A percentile compares a stretch with the other conserved stretches of the same genome.
phyloP scores from a whole-genome alignment of 2,329 filamentous ascomycete species.

The Phaeosphaeria sp. region DNA sequence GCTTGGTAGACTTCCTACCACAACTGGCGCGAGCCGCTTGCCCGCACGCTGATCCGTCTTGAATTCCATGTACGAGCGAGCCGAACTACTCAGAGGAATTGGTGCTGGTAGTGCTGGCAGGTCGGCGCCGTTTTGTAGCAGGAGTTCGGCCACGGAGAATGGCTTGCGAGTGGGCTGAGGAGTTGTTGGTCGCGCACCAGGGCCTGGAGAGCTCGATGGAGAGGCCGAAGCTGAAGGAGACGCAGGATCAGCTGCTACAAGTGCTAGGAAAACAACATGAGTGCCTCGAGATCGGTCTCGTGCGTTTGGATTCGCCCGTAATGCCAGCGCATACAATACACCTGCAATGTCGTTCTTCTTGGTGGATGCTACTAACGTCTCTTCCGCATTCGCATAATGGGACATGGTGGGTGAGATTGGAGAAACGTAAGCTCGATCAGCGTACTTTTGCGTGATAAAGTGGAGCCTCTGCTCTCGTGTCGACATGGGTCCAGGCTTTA shows the following conservation, averaged over 20 bases:
- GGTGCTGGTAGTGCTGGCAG: conserved; percentile 77
- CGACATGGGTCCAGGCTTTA: conserved; percentile 78
- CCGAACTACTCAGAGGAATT: conserved; percentile 81
- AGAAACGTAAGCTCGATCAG: conserved; percentile 81
- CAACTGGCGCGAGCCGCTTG: conserved; percentile 49
- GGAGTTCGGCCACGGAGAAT: conserved; percentile 88
- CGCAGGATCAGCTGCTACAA: conserved; percentile 91
- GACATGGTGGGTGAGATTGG: conserved; percentile 77
- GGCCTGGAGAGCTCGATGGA: conserved; percentile 53
- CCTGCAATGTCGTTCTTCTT: conserved; percentile 96
- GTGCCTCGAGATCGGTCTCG: conserved; percentile 84
- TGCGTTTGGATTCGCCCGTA: conserved; percentile 82
- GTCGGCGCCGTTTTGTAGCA: conserved; percentile 92
- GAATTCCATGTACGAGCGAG: conserved; percentile 84
- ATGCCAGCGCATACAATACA: conserved; percentile 86
- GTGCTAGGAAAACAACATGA: conserved; percentile 86
- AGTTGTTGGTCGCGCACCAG: conserved; percentile 50
- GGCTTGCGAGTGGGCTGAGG: conserved; percentile 55
- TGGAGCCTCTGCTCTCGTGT: conserved; percentile 88
- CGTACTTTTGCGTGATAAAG: conserved; percentile 96
- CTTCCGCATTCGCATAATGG: conserved; percentile 78
- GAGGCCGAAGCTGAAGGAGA: conserved; percentile 64
- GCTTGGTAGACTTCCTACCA: conserved; percentile 55
- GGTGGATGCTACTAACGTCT: conserved; percentile 87
- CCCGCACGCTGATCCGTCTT: conserved; percentile 61